These are phyloP conservation scores for Bimuria novae-zelandiae DNA, from an alignment of 2,329 filamentous ascomycete genomes.

Conservation along the genomic window DNA sequence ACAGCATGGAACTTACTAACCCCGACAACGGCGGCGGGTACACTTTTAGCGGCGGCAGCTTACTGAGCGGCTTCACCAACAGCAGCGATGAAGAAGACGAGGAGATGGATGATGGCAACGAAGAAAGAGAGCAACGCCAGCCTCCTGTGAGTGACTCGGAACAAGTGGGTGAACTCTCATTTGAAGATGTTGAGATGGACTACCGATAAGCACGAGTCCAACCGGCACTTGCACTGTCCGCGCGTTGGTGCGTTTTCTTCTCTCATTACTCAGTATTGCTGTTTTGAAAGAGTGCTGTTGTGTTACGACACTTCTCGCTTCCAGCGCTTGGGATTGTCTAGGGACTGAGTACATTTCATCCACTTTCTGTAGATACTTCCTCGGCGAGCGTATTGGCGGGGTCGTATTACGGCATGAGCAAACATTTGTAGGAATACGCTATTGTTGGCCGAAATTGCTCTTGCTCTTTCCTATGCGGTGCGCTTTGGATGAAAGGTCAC, in stretches of 20 bases:
- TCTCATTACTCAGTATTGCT: constrained; percentile 14
- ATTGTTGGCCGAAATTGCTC: constrained; percentile 20
- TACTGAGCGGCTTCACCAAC: constrained; percentile 90
- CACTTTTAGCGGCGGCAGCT: constrained; percentile 71
- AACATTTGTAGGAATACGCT: constrained; percentile 37
- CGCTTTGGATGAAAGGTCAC: constrained; percentile 3
- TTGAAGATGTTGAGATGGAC: constrained; percentile 65
- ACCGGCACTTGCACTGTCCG: constrained; percentile 34
- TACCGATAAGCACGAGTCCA: constrained; percentile 53
- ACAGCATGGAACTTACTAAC: constrained; percentile 69
- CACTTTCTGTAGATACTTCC: constrained; percentile 35
- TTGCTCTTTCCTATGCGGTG: constrained; percentile 3
- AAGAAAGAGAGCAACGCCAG: constrained; percentile 55
- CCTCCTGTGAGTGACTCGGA: constrained; percentile 59
- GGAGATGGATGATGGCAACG: constrained; percentile 84
- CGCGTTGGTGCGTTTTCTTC: constrained; percentile 47
- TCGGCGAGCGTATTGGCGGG: constrained; percentile 19
- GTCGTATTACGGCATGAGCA: constrained; percentile 22
- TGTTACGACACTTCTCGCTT: constrained; percentile 18
- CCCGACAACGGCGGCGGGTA: constrained; percentile 72
- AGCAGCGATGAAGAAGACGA: constrained; percentile 96
- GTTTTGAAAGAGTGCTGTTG: constrained; percentile 4
- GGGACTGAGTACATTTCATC: constrained; percentile 12
- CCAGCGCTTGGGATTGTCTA: constrained; percentile 14
- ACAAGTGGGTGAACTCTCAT: constrained; percentile 69